Evolutionary conservation across 805 yeast genomes (phyloP), one percentile per base, ranked within the genome.

Genomic region (Candida gorgasii): DNA sequence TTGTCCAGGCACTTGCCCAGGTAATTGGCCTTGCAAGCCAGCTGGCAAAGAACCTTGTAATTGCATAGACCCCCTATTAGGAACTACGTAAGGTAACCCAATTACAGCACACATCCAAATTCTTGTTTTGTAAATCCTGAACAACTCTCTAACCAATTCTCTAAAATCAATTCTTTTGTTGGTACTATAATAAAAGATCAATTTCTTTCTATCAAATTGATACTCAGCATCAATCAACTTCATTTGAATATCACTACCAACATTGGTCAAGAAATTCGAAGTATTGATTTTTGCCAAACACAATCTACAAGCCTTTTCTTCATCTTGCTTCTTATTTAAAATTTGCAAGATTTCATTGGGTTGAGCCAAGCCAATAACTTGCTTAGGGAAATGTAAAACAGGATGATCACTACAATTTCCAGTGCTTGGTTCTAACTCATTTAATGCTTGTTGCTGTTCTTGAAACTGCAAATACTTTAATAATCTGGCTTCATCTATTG

Each of bases 191-290:
- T 84, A 86, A 52, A 86, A 82, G 5, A 84, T 86, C 47, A 86
- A 69, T 52, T 86, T 86, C 57, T 84, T 84, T 45, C 86, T 78
- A 59, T 86, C 93, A 61, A 84, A 86, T 62, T 86, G 95, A 61
- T 83, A 86, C 60, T 86, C 95, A 1, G 88, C 84, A 58, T 82
- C 86, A 49, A 85, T 70, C 38, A 86, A 74, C 52, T 78, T 77
- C 72, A 86, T 68, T 46, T 65, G 65, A 65, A 56, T 72, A 20
- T 41, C 28, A 26, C 20, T 30, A n/a, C 31, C 37, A 8, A 14
- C 19, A 27, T 18, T 34, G 5, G n/a, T 37, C 8, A 39, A 39
- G 16, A 39, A 32, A 27, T 38, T 39, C 1, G 45, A 19, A 19
- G 76, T 76, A 46, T 76, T 71, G 29, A 81, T 76, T 54, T 80